A percentile compares a stretch with the other conserved stretches of the same genome.
Conservation (phyloP, 2,329 filamentous ascomycete species). For the Penicillium sp. region DNA sequence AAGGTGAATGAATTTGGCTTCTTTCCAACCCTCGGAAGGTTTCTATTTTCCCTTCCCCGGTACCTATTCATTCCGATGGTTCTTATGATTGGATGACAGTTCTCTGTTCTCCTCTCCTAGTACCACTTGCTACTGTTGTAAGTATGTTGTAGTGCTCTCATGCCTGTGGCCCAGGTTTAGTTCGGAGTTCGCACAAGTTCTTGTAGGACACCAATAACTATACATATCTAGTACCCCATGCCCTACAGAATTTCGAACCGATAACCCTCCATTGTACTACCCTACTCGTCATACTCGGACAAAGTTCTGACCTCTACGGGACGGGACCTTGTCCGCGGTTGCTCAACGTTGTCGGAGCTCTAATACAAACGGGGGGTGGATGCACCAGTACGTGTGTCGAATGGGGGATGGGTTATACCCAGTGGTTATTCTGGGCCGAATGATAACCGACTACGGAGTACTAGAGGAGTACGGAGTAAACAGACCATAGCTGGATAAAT, state of each 20-base stretch:
- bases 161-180: not conserved
- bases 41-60: not conserved
- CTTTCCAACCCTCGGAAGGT: not conserved
- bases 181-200: conserved; percentile 3
- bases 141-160: not conserved
- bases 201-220: conserved; percentile 2
- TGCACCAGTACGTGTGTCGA: conserved; percentile 1
- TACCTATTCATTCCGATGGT: not conserved
- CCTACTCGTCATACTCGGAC: conserved; percentile 12
- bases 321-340: conserved; percentile 9
- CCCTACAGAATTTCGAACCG: not conserved
- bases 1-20: not conserved
- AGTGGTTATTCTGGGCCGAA: not conserved
- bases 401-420: not conserved
- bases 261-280: conserved; percentile 1
- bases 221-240: not conserved
- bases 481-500: not conserved
- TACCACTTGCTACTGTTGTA: not conserved
- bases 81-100: not conserved
- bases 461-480: not conserved
- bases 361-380: conserved; percentile 4
- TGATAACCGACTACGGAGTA: not conserved
- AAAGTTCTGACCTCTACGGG: conserved; percentile 10
- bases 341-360: conserved; percentile 7
- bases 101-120: not conserved